Base-by-base conservation (phyloP, 306 rosid genomes). In the Arachis hypogaea region DNA sequence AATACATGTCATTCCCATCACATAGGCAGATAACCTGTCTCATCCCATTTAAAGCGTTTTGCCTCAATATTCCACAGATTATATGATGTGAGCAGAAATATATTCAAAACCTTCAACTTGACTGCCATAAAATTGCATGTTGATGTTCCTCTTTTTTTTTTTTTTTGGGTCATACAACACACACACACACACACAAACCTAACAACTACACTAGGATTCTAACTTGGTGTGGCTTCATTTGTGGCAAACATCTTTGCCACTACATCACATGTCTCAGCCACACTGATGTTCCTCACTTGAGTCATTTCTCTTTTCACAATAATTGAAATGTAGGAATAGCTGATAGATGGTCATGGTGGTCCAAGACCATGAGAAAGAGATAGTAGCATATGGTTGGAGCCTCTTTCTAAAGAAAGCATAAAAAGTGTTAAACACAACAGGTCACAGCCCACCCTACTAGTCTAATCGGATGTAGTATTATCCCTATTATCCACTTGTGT, bases 1-100 rank as follows among this genome's bases (percentile, higher is more conserved):
- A 52, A 60, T 33, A 44, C 33, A 71, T 73, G 74, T 38, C 79
- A 68, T 73, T 76, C 82, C 3, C 70, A 72, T 68, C 82, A 11
- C 69, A 7, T 36, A 2, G 7, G 38, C 16, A 51, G 33, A 69
- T 64, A 49, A 68, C 36, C 0, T 52, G 33, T 69, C 33, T 63
- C 40, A 68, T 44, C 50, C 81, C 77, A 33, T 68, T 46, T n/a
- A 10, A 50, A 10, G 42, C 7, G 36, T 29, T 33, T 59, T 47
- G 33, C 55, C 63, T 10, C 1, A 59, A 66, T 66, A 5, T 59
- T 18, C 43, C 28, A 22, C 28, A 22, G 28, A 22, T 22, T 22
- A 22, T 22, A 22, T 22, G 1, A 22, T 22, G 28, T 22, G 28
- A 22, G 28, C 28, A 22, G 28, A 22, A 22, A 22, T 22, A 22